A percentile compares a stretch with the other conserved stretches of the same genome.
These are phyloP conservation scores for Neonectria sp. DNA, from an alignment of 2,329 filamentous ascomycete species.

Conservation along the genomic window DNA sequence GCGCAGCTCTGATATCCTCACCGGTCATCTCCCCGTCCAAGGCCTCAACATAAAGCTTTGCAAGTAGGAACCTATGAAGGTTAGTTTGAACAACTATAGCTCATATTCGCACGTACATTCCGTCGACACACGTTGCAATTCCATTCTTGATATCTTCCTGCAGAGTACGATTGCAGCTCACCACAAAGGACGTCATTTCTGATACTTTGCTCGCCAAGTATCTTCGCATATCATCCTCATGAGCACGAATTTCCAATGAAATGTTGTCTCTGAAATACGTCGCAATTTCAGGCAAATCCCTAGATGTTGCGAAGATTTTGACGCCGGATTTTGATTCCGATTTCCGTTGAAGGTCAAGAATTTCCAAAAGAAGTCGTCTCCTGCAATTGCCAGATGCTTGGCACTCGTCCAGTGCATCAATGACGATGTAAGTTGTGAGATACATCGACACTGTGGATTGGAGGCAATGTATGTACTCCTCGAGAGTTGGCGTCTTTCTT, in stretches of 20 bases:
- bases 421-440: constrained; percentile 30
- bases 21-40: constrained; percentile 12
- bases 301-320: constrained; percentile 45
- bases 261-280: neutral
- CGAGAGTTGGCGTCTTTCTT: neutral
- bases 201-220: constrained; percentile 24
- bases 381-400: neutral
- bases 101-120: constrained; percentile 33
- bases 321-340: neutral
- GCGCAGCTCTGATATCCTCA: no score
- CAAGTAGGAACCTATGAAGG: constrained; percentile 31
- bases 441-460: neutral
- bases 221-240: constrained; percentile 23
- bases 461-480: neutral
- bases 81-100: neutral
- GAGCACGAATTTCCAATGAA: constrained; percentile 36
- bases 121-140: constrained; percentile 26
- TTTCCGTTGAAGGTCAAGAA: constrained; percentile 19
- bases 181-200: neutral
- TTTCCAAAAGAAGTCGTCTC: neutral
- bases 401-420: constrained; percentile 49
- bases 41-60: constrained; percentile 26
- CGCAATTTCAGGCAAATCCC: constrained; percentile 34
- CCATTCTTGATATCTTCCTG: constrained; percentile 20
- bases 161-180: neutral